Conservation (phyloP, 1,284 basidiomycete genomes). For the Sporisorium scitamineum region DNA sequence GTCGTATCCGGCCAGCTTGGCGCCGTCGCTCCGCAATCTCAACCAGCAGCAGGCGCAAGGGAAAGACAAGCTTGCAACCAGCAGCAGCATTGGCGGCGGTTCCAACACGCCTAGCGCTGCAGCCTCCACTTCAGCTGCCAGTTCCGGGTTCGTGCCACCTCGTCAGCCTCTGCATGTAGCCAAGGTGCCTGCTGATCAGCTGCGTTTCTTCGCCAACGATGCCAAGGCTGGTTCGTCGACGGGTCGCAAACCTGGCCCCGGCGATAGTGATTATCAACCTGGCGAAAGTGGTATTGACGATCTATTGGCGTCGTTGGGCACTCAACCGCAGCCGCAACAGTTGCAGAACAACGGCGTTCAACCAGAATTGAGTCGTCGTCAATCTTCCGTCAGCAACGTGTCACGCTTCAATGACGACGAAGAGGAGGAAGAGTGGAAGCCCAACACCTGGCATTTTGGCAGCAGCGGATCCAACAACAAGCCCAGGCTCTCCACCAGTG, state of each 20-base stretch:
- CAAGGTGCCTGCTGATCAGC: slow-evolving; percentile 43
- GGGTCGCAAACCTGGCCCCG: slow-evolving; percentile 22
- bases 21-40: slow-evolving; percentile 30
- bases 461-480: not conserved
- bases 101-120: slow-evolving; percentile 34
- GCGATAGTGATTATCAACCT: slow-evolving; percentile 27
- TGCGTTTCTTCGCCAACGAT: slow-evolving; percentile 51
- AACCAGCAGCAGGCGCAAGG: slow-evolving; percentile 12
- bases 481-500: not conserved
- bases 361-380: slow-evolving; percentile 16
- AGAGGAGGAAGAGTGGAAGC: slow-evolving; percentile 53
- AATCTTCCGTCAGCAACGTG: slow-evolving; percentile 13
- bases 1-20: slow-evolving; percentile 28
- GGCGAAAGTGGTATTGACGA: slow-evolving; percentile 65
- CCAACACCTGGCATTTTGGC: slow-evolving; percentile 60
- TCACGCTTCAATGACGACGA: slow-evolving; percentile 25
- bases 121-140: slow-evolving; percentile 38
- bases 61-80: slow-evolving; percentile 16
- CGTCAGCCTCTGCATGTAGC: slow-evolving; percentile 37
- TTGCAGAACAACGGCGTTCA: slow-evolving; percentile 4
- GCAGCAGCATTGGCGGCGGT: slow-evolving; percentile 29
- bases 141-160: slow-evolving; percentile 43
- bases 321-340: slow-evolving; percentile 14
- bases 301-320: slow-evolving; percentile 37
- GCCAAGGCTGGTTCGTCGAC: slow-evolving; percentile 8